Evolutionary conservation across 306 rosid genomes (phyloP), one percentile per base, ranked within the genome.

Genomic region (Cucurbita pepo): DNA sequence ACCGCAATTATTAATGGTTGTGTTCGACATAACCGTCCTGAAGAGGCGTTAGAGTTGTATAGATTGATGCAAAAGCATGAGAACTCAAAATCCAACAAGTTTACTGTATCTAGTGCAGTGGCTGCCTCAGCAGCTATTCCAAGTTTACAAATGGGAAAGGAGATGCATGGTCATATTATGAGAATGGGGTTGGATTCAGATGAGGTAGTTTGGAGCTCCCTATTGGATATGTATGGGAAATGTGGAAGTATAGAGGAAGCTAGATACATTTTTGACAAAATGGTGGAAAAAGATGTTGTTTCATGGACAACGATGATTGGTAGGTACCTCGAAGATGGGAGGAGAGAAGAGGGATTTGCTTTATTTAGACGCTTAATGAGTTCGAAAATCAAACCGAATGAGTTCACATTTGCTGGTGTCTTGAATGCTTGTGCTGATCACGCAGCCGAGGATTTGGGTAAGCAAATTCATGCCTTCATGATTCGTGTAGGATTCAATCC

Each of bases 391-490:
- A 86, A 74, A 21, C 96, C 92, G 15, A 86, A 89, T 60, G 93
- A 86, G 52, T 86, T 86, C 82, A 90, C 89, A 5, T 87, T 87
- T 78, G 72, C 89, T 0, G 89, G 93, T 56, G 80, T 83, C 67
- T 74, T 87, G 74, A 90, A 87, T 74, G 89, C 87, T 9, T 90
- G 91, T 44, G 91, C 96, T 69, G 87, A 83, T 61, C 79, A 73
- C 74, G 86, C 88, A 38, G 83, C 81, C 1, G 87, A 87, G 76
- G 81, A 79, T 47, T 15, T 67, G 5, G 89, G 89, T 36, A 86
- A 83, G 83, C 85, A 90, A 82, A 86, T 87, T 61, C 93, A 87
- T 10, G 86, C 82, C 11, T 80, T 81, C 81, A 87, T 84, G 96
- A 80, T 71, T 2, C 77, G 86, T 2, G 79, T 86, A 41, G 89